Evolutionary conservation across 805 yeast genomes (phyloP), one percentile per base, ranked within the genome.

Genomic region (Cyberlindnera americana): DNA sequence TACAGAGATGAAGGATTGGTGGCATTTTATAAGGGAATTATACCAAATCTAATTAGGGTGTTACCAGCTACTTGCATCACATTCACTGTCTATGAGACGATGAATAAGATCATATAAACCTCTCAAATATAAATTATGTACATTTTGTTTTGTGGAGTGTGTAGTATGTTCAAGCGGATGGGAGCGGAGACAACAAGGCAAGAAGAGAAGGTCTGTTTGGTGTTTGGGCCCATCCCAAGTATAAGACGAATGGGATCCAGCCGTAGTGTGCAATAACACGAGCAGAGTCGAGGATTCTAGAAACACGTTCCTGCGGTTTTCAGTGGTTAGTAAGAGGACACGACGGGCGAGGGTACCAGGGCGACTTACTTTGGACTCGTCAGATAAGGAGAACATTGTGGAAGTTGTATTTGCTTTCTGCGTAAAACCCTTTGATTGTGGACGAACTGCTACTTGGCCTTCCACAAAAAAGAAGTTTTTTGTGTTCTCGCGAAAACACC

Each of bases 11-110:
- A 80, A 40, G 91, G 93, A 0, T 10, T 75, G 4, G 46, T 53
- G 11, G 96, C 89, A 0, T 83, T 90, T 45, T 93, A 93, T 59
- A 81, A 83, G 49, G 99, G 99, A 0, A 61, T 93, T 14, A 63
- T 77, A 2, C 83, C 95, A 2, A 90, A 89, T 48, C 56, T 91
- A 14, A 43, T 85, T 2, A 68, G 98, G 33, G 96, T 91, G 1
- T 71, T 93, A 5, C 99, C 99, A 0, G 89, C 96, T 2, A 90
- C 97, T 4, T 85, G 96, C 56, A 75, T 90, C 11, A 93, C 98
- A 0, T 88, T 93, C 57, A 69, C 83, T 5, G 84, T 84, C 5
- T 93, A 93, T 54, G 99, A 93, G 57, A 68, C 73, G 28, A 66
- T 76, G 47, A 72, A 65, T 37, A 56, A 38, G 37, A 10, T 19